Percentiles rank a stretch among this genome's conserved stretches.
Conservation (phyloP, 1,284 basidiomycete species). For the Pseudomicrostroma phylloplanum region DNA sequence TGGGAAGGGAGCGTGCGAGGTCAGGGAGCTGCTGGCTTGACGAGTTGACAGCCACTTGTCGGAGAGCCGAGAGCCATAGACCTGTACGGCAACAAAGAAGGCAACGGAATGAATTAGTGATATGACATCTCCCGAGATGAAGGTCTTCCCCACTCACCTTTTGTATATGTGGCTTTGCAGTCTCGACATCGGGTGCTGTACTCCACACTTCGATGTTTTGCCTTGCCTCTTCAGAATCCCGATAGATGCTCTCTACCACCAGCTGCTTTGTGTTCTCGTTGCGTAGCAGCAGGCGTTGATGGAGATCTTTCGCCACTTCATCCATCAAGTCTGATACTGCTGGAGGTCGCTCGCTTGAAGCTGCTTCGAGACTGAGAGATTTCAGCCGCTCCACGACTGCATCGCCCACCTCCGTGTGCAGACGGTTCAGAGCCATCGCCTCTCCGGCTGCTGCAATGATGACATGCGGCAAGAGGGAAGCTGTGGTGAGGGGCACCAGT, state of each 20-base stretch:
- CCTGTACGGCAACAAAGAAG: constrained; percentile 55
- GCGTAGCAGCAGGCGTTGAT: constrained; percentile 79
- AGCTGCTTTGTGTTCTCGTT: constrained; percentile 97
- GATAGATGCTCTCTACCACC: constrained; percentile 85
- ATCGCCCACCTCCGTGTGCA: constrained; percentile 85
- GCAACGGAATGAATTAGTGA: not conserved
- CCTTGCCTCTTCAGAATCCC: constrained; percentile 60
- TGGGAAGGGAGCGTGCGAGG: not conserved
- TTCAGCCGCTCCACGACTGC: constrained; percentile 87
- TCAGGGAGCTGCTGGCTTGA: not conserved
- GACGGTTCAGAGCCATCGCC: constrained; percentile 91
- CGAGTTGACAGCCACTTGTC: constrained; percentile 37
- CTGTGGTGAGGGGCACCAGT: constrained; percentile 89
- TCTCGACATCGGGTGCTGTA: constrained; percentile 64
- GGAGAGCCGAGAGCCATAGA: constrained; percentile 47
- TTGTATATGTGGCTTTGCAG: constrained; percentile 72
- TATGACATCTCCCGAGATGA: no score
- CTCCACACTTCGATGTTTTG: constrained; percentile 87
- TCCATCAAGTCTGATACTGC: constrained; percentile 60
- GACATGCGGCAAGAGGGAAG: constrained; percentile 89
- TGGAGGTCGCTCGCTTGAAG: constrained; percentile 14
- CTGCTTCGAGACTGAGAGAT: constrained; percentile 57
- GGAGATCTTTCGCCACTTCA: constrained; percentile 85
- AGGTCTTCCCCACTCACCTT: constrained; percentile 57
- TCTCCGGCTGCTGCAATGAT: constrained; percentile 95